Evolutionary conservation across 768 basidiomycete species (phyloP).

Genomic region (Crepidotus variabilis): DNA sequence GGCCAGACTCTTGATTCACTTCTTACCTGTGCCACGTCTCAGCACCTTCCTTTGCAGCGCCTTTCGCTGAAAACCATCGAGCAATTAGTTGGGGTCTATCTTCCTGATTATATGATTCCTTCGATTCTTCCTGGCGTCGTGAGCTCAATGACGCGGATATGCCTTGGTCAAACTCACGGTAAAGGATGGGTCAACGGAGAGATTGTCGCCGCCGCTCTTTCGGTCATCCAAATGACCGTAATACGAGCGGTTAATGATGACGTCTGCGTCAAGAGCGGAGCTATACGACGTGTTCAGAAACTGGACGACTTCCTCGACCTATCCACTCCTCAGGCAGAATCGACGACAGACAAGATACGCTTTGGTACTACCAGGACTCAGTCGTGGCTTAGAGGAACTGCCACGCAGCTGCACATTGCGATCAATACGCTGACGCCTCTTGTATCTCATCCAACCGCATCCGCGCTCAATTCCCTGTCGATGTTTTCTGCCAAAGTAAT

Average conservation of each 20-base stretch:
- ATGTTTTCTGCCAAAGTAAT: constrained; percentile 54
- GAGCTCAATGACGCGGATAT: constrained; percentile 70
- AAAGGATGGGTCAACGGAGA: constrained; percentile 77
- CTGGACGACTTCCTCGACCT: constrained; percentile 32
- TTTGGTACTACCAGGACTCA: constrained; percentile 54
- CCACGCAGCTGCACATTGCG: constrained; percentile 81
- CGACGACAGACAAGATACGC: constrained; percentile 14
- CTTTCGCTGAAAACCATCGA: constrained; percentile 56
- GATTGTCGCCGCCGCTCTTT: constrained; percentile 53
- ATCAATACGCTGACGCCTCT: constrained; percentile 72
- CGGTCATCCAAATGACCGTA: constrained; percentile 52
- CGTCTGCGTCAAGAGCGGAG: constrained; percentile 60
- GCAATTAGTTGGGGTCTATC: constrained; percentile 52
- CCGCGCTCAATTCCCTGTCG: constrained; percentile 56
- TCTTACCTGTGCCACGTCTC: constrained; percentile 54
- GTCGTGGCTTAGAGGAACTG: constrained; percentile 78
- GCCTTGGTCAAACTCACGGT: constrained; percentile 46
- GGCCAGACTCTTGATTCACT: constrained; percentile 81
- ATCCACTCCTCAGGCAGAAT: background rate
- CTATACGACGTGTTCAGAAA: constrained; percentile 56
- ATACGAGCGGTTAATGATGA: constrained; percentile 63
- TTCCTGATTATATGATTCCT: constrained; percentile 50
- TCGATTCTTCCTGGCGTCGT: constrained; percentile 83
- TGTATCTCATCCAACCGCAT: constrained; percentile 65
- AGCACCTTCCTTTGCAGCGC: constrained; percentile 57